A percentile compares a stretch with the other conserved stretches of the same genome.
Evolutionary conservation across 495 filamentous ascomycete genomes (phyloP).

Genomic region (Xylaria curta): DNA sequence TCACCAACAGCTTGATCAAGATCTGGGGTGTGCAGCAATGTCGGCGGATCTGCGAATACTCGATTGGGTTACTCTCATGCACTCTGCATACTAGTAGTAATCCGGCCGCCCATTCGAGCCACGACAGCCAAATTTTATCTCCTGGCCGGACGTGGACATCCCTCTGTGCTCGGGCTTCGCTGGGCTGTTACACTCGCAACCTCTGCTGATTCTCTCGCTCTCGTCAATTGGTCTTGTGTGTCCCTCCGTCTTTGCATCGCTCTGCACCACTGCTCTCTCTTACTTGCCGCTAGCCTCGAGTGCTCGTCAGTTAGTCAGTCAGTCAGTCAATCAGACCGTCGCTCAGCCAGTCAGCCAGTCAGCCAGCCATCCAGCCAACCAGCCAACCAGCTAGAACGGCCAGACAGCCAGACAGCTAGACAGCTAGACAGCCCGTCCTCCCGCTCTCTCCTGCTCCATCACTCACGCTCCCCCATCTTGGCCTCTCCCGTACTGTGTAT

Average conservation of each 20-base stretch:
- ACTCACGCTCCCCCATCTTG: conserved; percentile 8
- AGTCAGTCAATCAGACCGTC: not conserved
- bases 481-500: conserved; percentile 22
- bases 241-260: conserved; percentile 25
- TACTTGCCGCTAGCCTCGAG: conserved; percentile 12
- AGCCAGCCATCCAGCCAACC: not conserved
- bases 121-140: conserved; percentile 55
- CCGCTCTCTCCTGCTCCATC: not conserved
- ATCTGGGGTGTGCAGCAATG: conserved; percentile 31
- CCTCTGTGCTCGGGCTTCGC: conserved; percentile 32
- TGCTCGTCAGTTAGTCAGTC: not conserved
- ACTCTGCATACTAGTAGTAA: conserved; percentile 57
- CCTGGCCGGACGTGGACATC: conserved; percentile 37
- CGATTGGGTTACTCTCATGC: conserved; percentile 58
- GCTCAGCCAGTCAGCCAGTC: not conserved
- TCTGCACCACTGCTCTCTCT: conserved; percentile 28
- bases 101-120: conserved; percentile 65
- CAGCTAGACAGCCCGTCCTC: not conserved
- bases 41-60: conserved; percentile 48
- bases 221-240: conserved; percentile 38
- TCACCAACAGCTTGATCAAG: conserved; percentile 22
- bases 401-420: not conserved
- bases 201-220: conserved; percentile 30
- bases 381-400: not conserved
- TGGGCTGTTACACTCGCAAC: conserved; percentile 39